Evolutionary conservation across 116 monocot species (phyloP).

Genomic region (Zostera marina): DNA sequence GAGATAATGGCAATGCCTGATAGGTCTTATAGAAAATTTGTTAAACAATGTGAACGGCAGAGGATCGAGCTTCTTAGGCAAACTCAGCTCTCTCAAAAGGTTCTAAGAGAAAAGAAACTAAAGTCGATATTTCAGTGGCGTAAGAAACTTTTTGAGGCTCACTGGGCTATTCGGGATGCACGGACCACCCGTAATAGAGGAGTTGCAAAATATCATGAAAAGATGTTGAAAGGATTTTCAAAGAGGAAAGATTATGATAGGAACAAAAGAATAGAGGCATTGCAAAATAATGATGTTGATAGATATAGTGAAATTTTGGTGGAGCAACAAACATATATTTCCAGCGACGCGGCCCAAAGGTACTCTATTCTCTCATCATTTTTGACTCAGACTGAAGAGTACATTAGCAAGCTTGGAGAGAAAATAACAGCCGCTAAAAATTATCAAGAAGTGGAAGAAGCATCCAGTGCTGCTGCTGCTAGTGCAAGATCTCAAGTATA

Average conservation of each 20-base stretch:
- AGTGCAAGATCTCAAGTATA: slow-evolving; percentile 65
- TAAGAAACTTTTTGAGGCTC: slow-evolving; percentile 89
- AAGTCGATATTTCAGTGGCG: slow-evolving; percentile 86
- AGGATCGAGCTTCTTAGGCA: slow-evolving; percentile 60
- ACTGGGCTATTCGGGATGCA: slow-evolving; percentile 90
- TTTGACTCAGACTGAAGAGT: slow-evolving; percentile 94
- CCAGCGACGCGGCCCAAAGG: slow-evolving; percentile 70
- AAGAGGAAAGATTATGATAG: slow-evolving; percentile 84
- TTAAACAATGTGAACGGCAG: slow-evolving; percentile 76
- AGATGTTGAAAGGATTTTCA: slow-evolving; percentile 74
- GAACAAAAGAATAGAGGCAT: slow-evolving; percentile 90
- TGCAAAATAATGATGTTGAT: slow-evolving; percentile 96
- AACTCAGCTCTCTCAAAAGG: slow-evolving; percentile 63
- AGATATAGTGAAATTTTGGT: slow-evolving; percentile 87
- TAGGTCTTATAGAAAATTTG: slow-evolving; percentile 69
- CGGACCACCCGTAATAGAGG: slow-evolving; percentile 73
- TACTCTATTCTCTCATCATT: slow-evolving; percentile 91
- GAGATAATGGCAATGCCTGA: slow-evolving; percentile 96
- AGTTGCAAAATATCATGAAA: slow-evolving; percentile 87
- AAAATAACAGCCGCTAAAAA: slow-evolving; percentile 85
- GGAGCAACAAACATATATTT: slow-evolving; percentile 77
- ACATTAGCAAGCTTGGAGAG: slow-evolving; percentile 79
- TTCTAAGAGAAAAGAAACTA: slow-evolving; percentile 50
- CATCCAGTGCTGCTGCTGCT: slow-evolving; percentile 57
- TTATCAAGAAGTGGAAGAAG: slow-evolving; percentile 78